Percentiles rank a stretch among this genome's conserved stretches.
Conservation (phyloP, 1,284 basidiomycete genomes). For the Trichosporon ovoides region DNA sequence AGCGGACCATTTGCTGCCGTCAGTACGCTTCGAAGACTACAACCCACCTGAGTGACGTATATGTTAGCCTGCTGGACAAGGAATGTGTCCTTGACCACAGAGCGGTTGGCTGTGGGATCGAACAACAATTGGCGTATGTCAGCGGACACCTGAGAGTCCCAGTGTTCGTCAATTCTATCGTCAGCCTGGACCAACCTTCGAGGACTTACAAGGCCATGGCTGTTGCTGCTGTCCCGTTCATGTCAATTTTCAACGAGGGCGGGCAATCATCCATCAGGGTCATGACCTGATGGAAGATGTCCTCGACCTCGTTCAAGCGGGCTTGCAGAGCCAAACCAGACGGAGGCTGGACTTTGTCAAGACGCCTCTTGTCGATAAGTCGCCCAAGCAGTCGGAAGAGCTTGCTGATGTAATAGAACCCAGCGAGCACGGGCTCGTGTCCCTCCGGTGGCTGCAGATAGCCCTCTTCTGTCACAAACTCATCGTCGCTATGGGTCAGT, state of each 20-base stretch:
- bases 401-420: slow-evolving; percentile 76
- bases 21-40: not conserved
- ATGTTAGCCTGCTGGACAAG: slow-evolving; percentile 82
- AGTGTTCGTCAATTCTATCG: slow-evolving; percentile 32
- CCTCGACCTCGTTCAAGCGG: slow-evolving; percentile 39
- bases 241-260: slow-evolving; percentile 31
- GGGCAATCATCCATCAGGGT: slow-evolving; percentile 43
- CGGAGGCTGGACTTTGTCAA: slow-evolving; percentile 35
- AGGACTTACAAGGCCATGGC: slow-evolving; percentile 22
- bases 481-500: slow-evolving; percentile 29
- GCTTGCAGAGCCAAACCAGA: slow-evolving; percentile 35
- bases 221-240: slow-evolving; percentile 13
- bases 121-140: slow-evolving; percentile 84
- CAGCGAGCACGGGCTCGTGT: slow-evolving; percentile 72
- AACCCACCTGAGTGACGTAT: slow-evolving; percentile 66
- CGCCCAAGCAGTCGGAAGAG: slow-evolving; percentile 56
- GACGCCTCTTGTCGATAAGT: slow-evolving; percentile 34
- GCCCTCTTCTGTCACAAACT: slow-evolving; percentile 64
- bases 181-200: not conserved
- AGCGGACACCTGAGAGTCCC: slow-evolving; percentile 55
- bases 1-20: slow-evolving; percentile 74
- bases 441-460: slow-evolving; percentile 75
- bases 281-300: slow-evolving; percentile 40
- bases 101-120: slow-evolving; percentile 67
- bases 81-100: slow-evolving; percentile 76